phyloP scores from a whole-genome alignment of 192 early-diverging fungal genomes.

The Geranomyces variabilis region DNA sequence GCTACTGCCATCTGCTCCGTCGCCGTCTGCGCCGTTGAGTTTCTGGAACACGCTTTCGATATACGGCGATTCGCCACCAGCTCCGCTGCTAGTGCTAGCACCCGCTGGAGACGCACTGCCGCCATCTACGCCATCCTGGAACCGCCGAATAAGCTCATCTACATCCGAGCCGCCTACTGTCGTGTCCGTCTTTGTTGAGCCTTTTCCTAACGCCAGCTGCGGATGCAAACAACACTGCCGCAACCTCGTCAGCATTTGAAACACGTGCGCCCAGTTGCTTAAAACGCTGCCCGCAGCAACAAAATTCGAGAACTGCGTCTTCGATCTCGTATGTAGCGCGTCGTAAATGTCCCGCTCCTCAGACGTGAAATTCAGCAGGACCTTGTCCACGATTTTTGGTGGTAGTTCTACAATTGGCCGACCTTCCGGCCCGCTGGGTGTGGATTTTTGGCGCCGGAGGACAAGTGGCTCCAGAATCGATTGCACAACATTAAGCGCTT shows the following conservation, averaged over 20 bases:
- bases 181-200: not conserved
- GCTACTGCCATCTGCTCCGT: not conserved
- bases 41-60: slow-evolving; percentile 1
- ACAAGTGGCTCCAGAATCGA: slow-evolving; percentile 68
- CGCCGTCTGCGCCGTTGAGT: not conserved
- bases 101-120: too few relatives aligned
- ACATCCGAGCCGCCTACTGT: slow-evolving; percentile 8
- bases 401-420: slow-evolving; percentile 77
- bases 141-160: slow-evolving; percentile 19
- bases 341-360: slow-evolving; percentile 44
- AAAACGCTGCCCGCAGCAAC: slow-evolving; percentile 16
- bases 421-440: slow-evolving; percentile 48
- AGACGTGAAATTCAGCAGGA: slow-evolving; percentile 36
- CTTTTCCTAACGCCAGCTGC: slow-evolving; percentile 9
- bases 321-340: slow-evolving; percentile 5
- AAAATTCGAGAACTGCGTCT: slow-evolving; percentile 23
- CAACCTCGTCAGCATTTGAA: slow-evolving; percentile 30
- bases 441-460: slow-evolving; percentile 77
- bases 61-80: slow-evolving; percentile 1
- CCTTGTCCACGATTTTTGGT: slow-evolving; percentile 42
- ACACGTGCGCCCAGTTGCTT: slow-evolving; percentile 31
- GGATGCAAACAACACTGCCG: slow-evolving; percentile 34
- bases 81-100: not conserved
- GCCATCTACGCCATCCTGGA: slow-evolving; percentile 15
- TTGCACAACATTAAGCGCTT: slow-evolving; percentile 50